phyloP scores from a whole-genome alignment of 2,329 filamentous ascomycete species.

The Rhinocladiella similis region DNA sequence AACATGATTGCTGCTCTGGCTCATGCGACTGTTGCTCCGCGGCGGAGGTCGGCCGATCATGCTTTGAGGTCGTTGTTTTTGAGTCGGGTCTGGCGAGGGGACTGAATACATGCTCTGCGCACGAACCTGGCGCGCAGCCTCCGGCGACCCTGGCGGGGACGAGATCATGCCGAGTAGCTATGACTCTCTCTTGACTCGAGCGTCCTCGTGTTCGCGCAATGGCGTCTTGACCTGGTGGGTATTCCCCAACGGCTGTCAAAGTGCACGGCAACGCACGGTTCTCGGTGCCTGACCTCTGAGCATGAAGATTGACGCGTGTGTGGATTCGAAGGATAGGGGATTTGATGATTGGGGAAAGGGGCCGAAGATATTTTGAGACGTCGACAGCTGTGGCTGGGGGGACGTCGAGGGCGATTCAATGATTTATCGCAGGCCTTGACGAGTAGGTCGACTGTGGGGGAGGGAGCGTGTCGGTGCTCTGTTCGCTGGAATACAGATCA shows the following conservation, averaged over 20 bases:
- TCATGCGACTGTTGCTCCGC: slow-evolving; percentile 80
- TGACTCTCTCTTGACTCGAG: background rate
- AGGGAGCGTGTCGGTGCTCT: background rate
- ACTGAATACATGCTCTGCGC: slow-evolving; percentile 29
- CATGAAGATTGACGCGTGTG: slow-evolving; percentile 10
- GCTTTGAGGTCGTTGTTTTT: slow-evolving; percentile 70
- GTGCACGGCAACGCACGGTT: slow-evolving; percentile 7
- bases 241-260: slow-evolving; percentile 7
- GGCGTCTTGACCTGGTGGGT: slow-evolving; percentile 1
- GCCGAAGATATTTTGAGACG: slow-evolving; percentile 9
- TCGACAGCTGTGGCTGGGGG: background rate
- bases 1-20: slow-evolving; percentile 69
- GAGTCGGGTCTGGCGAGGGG: slow-evolving; percentile 26
- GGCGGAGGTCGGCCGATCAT: slow-evolving; percentile 70
- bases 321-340: slow-evolving; percentile 3
- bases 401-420: background rate
- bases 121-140: slow-evolving; percentile 21
- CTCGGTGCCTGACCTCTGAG: slow-evolving; percentile 8
- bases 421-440: background rate
- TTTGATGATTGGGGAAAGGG: slow-evolving; percentile 8
- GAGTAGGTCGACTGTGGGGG: slow-evolving; percentile 2
- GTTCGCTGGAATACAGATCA: background rate
- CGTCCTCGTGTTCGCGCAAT: slow-evolving; percentile 1
- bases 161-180: slow-evolving; percentile 19
- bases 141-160: slow-evolving; percentile 29